Evolutionary conservation across 305 asterid species (phyloP).

Genomic region (Stenogyne calaminthoides): DNA sequence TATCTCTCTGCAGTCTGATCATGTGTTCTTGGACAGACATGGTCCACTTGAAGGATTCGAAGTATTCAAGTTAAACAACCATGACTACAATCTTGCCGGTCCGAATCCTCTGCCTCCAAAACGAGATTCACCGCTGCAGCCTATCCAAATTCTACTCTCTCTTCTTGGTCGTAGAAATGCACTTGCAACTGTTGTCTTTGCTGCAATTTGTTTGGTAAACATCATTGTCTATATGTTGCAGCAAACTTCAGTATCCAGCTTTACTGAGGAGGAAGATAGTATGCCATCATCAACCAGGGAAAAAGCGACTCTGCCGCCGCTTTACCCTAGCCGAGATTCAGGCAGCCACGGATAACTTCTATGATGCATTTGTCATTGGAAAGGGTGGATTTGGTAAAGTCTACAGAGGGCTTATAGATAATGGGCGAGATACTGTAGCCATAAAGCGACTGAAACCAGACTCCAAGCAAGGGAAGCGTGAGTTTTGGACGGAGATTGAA

Average conservation of each 20-base stretch:
- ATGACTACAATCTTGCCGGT: conserved; percentile 47
- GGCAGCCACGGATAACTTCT: conserved; percentile 34
- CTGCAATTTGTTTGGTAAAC: conserved; percentile 35
- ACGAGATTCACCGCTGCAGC: conserved; percentile 25
- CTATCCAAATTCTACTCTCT: conserved; percentile 14
- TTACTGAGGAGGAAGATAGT: conserved; percentile 30
- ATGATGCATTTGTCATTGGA: conserved; percentile 31
- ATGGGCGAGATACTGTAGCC: not conserved
- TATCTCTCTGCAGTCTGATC: conserved; percentile 34
- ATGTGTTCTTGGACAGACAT: conserved; percentile 22
- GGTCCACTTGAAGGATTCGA: conserved; percentile 49
- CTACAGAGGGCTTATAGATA: not conserved
- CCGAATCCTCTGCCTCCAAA: conserved; percentile 35
- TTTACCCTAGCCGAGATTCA: conserved; percentile 41
- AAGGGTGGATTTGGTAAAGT: conserved; percentile 42
- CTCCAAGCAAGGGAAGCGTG: conserved; percentile 24
- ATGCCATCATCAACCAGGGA: conserved; percentile 34
- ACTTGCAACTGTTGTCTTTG: conserved; percentile 34
- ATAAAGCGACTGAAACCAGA: conserved; percentile 10
- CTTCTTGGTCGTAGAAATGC: conserved; percentile 34
- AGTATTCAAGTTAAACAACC: conserved; percentile 53
- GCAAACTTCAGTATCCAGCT: conserved; percentile 18
- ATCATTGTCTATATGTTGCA: conserved; percentile 36
- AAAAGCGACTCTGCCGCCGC: conserved; percentile 28
- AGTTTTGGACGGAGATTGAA: conserved; percentile 36